Conservation (phyloP, 345 rosid species). For the Brassica cretica region DNA sequence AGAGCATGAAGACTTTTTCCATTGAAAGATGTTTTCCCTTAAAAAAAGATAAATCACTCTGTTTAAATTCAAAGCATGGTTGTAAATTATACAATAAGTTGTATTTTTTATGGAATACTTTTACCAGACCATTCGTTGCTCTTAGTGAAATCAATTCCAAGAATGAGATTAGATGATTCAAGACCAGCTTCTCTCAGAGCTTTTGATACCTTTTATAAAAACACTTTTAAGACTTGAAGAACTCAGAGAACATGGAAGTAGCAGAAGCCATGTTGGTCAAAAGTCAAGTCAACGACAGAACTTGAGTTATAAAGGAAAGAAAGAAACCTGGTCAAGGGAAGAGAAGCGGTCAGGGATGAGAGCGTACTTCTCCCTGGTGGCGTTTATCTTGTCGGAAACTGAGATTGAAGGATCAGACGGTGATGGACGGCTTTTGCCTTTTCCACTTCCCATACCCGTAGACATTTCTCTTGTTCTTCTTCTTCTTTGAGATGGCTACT, state of each 20-base stretch:
- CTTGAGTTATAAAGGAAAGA: neutral
- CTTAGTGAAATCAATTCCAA: slow-evolving; percentile 86
- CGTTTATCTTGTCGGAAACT: slow-evolving; percentile 21
- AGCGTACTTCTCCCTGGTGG: slow-evolving; percentile 35
- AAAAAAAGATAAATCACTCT: neutral
- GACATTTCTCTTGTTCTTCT: slow-evolving; percentile 32
- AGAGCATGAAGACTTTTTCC: slow-evolving; percentile 63
- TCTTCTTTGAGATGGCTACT: neutral
- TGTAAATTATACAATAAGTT: neutral
- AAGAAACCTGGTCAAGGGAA: slow-evolving; percentile 37
- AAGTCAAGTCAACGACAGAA: slow-evolving; percentile 26
- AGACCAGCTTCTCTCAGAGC: slow-evolving; percentile 74
- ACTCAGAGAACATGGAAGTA: slow-evolving; percentile 22
- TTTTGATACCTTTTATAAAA: slow-evolving; percentile 48
- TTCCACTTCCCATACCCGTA: slow-evolving; percentile 31
- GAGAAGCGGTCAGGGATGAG: slow-evolving; percentile 42
- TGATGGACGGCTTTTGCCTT: slow-evolving; percentile 25
- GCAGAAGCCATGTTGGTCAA: neutral
- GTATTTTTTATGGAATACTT: neutral
- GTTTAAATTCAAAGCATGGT: neutral
- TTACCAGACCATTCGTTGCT: slow-evolving; percentile 95
- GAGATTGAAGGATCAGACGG: slow-evolving; percentile 3
- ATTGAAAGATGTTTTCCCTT: slow-evolving; percentile 60
- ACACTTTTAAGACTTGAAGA: neutral
- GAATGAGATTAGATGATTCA: slow-evolving; percentile 85